These are phyloP conservation scores for Allomyces macrogynus DNA, from an alignment of 192 early-diverging fungal species.

Conservation along the genomic window DNA sequence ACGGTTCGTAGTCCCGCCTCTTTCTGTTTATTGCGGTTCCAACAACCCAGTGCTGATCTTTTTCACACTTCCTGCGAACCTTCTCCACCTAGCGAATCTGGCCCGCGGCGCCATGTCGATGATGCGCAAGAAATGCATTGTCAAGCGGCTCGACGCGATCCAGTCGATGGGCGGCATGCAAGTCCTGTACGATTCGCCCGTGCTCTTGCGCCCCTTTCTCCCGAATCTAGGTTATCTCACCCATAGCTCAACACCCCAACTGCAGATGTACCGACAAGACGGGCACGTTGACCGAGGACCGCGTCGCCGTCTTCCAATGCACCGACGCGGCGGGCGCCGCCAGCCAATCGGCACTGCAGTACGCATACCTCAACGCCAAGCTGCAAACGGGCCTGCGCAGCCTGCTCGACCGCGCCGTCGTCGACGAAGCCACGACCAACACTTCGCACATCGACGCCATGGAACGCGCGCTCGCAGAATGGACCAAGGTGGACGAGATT, in stretches of 20 bases:
- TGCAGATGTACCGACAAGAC: slow-evolving; percentile 16
- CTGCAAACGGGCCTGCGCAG: slow-evolving; percentile 27
- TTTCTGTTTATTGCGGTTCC: slow-evolving; percentile 4
- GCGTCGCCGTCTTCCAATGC: slow-evolving; percentile 14
- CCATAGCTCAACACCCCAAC: too few relatives aligned
- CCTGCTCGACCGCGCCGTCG: slow-evolving; percentile 22
- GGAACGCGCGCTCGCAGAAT: slow-evolving; percentile 3
- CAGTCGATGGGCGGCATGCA: slow-evolving; percentile 24
- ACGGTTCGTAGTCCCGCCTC: neutral
- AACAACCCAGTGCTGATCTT: slow-evolving; percentile 4
- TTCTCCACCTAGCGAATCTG: slow-evolving; percentile 25
- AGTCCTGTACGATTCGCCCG: slow-evolving; percentile 3
- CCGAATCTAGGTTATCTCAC: too few relatives aligned
- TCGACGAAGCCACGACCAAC: slow-evolving; percentile 11
- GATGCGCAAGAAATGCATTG: slow-evolving; percentile 22
- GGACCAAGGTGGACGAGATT: slow-evolving; percentile 20
- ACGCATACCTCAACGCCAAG: slow-evolving; percentile 21
- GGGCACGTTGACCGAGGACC: slow-evolving; percentile 21
- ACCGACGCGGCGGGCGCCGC: slow-evolving; percentile 12
- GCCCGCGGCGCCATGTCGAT: slow-evolving; percentile 21
- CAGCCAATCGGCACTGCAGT: slow-evolving; percentile 7
- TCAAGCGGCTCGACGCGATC: slow-evolving; percentile 22
- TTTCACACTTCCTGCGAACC: neutral
- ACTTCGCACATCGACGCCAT: neutral
- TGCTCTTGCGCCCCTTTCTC: neutral